Evolutionary conservation across 2,329 filamentous ascomycete species (phyloP).

Genomic region (Colletotrichum cordylinicola): DNA sequence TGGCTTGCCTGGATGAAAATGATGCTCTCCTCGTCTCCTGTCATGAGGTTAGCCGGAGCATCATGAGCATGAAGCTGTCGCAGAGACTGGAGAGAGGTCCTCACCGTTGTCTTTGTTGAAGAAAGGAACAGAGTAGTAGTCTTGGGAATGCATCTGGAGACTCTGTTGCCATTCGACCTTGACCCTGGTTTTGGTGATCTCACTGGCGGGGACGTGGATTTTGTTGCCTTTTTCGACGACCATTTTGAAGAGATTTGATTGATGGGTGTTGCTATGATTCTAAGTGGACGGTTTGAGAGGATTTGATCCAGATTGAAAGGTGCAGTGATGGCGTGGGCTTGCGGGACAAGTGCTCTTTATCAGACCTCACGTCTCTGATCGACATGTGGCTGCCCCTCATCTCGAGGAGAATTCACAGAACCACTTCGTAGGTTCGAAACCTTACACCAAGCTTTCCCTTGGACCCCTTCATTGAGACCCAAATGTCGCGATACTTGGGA

Average conservation of each 20-base stretch:
- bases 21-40: neutral
- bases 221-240: neutral
- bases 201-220: neutral
- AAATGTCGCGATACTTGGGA: neutral
- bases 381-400: neutral
- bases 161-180: neutral
- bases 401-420: neutral
- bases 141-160: neutral
- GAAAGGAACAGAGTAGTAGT: neutral
- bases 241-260: neutral
- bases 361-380: neutral
- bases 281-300: neutral
- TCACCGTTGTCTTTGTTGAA: neutral
- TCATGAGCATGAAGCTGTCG: fast-evolving
- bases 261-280: neutral
- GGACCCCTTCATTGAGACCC: neutral
- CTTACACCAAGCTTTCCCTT: neutral
- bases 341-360: neutral
- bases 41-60: fast-evolving
- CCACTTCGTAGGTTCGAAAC: neutral
- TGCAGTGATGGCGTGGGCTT: fast-evolving
- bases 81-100: fast-evolving
- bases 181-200: neutral
- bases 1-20: neutral
- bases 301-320: neutral